Evolutionary conservation across 306 rosid species (phyloP).

Genomic region (Vigna radiata): DNA sequence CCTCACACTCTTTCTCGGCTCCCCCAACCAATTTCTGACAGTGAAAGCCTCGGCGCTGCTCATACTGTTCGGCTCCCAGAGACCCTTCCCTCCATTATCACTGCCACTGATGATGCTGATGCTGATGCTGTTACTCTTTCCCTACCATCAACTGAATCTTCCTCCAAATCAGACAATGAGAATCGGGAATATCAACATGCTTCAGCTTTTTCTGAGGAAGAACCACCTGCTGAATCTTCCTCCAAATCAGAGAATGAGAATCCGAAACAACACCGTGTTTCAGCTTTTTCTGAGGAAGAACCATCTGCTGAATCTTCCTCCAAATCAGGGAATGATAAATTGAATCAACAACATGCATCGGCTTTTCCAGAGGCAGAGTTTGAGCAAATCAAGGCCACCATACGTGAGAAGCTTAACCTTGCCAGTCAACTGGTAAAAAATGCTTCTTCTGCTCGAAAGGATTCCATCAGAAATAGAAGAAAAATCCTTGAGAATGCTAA

Average conservation of each 20-base stretch:
- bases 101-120: neutral
- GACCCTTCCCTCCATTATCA: slow-evolving; percentile 3
- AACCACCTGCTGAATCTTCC: slow-evolving; percentile 37
- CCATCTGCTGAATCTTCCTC: slow-evolving; percentile 34
- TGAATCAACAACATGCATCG: neutral
- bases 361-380: slow-evolving; percentile 53
- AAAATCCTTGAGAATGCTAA: slow-evolving; percentile 53
- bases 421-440: slow-evolving; percentile 59
- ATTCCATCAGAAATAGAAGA: slow-evolving; percentile 64
- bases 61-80: neutral
- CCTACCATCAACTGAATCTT: slow-evolving; percentile 32
- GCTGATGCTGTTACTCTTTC: slow-evolving; percentile 11
- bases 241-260: slow-evolving; percentile 25
- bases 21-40: neutral
- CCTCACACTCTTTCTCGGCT: neutral
- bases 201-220: slow-evolving; percentile 22
- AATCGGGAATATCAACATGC: neutral
- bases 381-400: slow-evolving; percentile 50
- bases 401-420: slow-evolving; percentile 57
- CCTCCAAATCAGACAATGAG: slow-evolving; percentile 30
- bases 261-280: neutral
- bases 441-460: slow-evolving; percentile 66
- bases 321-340: slow-evolving; percentile 15
- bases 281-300: slow-evolving; percentile 19
- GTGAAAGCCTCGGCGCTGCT: neutral